Conservation (phyloP, 495 filamentous ascomycete species). For the Niebla homalea region DNA sequence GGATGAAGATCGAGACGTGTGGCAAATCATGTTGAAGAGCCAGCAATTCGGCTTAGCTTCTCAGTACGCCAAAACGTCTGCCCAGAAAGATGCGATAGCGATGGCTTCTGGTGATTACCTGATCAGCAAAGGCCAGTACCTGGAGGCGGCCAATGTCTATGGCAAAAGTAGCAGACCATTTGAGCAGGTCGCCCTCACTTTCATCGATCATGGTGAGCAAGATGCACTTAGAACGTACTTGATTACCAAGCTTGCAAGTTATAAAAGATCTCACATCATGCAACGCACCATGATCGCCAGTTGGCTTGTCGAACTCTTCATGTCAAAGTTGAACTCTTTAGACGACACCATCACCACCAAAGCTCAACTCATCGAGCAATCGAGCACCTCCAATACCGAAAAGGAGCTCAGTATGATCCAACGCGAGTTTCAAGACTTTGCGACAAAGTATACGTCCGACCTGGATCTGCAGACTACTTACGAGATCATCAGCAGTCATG, state of each 20-base stretch:
- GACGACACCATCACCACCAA: constrained; percentile 90
- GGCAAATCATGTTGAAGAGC: constrained; percentile 75
- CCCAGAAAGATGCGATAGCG: constrained; percentile 78
- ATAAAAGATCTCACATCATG: constrained; percentile 78
- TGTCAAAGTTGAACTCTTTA: constrained; percentile 89
- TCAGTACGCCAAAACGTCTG: constrained; percentile 55
- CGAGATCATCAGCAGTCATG: constrained; percentile 91
- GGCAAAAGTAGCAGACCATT: constrained; percentile 93
- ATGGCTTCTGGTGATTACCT: constrained; percentile 83
- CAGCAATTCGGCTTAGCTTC: constrained; percentile 81
- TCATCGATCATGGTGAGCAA: constrained; percentile 79
- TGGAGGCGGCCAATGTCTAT: constrained; percentile 79
- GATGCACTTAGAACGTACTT: constrained; percentile 90
- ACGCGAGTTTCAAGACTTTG: constrained; percentile 77
- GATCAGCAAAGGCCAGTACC: constrained; percentile 59
- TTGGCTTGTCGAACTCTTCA: constrained; percentile 92
- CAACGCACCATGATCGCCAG: constrained; percentile 88
- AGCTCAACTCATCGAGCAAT: constrained; percentile 62
- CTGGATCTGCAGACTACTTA: constrained; percentile 86
- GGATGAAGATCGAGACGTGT: constrained; percentile 86
- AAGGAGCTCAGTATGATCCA: constrained; percentile 56
- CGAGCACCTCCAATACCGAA: constrained; percentile 53
- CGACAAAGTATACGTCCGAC: constrained; percentile 68
- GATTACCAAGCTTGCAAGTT: constrained; percentile 62
- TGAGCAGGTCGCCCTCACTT: constrained; percentile 81